Conservation (phyloP, 75 land plant species). For the Ceratopteris richardii region DNA sequence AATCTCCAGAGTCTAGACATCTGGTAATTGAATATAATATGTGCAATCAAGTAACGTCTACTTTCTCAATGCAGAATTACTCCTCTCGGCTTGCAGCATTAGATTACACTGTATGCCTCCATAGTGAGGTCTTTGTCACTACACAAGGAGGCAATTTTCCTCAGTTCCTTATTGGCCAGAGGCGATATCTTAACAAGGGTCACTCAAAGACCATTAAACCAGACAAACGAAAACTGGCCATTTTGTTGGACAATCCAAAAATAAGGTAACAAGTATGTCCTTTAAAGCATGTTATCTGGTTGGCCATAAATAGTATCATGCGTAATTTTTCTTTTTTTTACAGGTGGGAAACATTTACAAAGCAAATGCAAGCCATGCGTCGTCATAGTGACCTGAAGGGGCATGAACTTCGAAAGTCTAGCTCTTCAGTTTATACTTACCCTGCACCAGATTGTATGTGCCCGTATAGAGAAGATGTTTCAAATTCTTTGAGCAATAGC, state of each 20-base stretch:
- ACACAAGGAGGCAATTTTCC: slow-evolving; percentile 92
- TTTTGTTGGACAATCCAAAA: slow-evolving; percentile 43
- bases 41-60: too few species aligned
- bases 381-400: slow-evolving; percentile 85
- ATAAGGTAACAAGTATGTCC: slow-evolving; percentile 33
- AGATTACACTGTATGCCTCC: slow-evolving; percentile 70
- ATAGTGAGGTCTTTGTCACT: slow-evolving; percentile 83
- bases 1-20: too few species aligned
- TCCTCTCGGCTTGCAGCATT: slow-evolving; percentile 82
- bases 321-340: too few species aligned
- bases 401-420: slow-evolving; percentile 60
- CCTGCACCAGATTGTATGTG: slow-evolving; percentile 99
- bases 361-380: slow-evolving; percentile 70
- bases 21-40: too few species aligned
- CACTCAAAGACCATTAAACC: slow-evolving; percentile 77
- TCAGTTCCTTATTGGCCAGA: slow-evolving; percentile 79
- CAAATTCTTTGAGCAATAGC: neutral
- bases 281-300: too few species aligned
- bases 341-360: slow-evolving; percentile 88
- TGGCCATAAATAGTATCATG: too few species aligned
- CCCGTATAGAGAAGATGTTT: slow-evolving; percentile 2
- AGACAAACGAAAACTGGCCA: slow-evolving; percentile 61
- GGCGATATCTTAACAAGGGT: slow-evolving; percentile 68
- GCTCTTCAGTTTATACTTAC: slow-evolving; percentile 74
- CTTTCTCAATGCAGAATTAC: slow-evolving; percentile 30